Conservation (phyloP, 1,284 basidiomycete genomes). For the Agaricales sp. region DNA sequence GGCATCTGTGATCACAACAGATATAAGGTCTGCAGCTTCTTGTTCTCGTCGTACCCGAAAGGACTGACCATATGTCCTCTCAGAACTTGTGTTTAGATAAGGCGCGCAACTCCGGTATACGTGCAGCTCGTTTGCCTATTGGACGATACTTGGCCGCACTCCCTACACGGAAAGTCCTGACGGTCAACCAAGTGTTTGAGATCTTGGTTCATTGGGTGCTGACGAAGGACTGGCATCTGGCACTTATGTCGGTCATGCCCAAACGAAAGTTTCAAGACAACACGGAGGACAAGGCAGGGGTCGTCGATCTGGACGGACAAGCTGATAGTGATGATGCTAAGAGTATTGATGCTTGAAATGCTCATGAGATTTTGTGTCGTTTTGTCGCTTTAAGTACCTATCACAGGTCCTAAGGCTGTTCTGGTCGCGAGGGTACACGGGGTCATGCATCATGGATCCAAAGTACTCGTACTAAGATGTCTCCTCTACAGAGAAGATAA, state of each 20-base stretch:
- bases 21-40: conserved; percentile 65
- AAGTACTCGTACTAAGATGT: no score
- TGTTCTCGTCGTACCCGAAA: conserved; percentile 3
- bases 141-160: conserved; percentile 77
- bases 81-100: conserved; percentile 88
- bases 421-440: no score
- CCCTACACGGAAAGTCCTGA: conserved; percentile 89
- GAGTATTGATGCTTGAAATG: no score
- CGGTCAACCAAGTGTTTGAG: conserved; percentile 95
- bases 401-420: no score
- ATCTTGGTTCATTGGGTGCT: conserved; percentile 89
- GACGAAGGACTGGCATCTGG: conserved; percentile 71
- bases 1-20: conserved; percentile 96
- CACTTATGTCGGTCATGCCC: conserved; percentile 81
- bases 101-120: conserved; percentile 65
- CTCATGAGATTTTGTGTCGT: no score
- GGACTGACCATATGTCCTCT: conserved; percentile 6
- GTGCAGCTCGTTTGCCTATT: conserved; percentile 88
- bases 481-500: conserved; percentile 36
- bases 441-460: no score
- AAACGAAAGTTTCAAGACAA: conserved; percentile 75
- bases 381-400: no score
- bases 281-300: background rate
- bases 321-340: no score
- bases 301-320: no score